A percentile compares a stretch with the other conserved stretches of the same genome.
Evolutionary conservation across 139 green algal species (phyloP).

Genomic region (Haematococcus sp.): DNA sequence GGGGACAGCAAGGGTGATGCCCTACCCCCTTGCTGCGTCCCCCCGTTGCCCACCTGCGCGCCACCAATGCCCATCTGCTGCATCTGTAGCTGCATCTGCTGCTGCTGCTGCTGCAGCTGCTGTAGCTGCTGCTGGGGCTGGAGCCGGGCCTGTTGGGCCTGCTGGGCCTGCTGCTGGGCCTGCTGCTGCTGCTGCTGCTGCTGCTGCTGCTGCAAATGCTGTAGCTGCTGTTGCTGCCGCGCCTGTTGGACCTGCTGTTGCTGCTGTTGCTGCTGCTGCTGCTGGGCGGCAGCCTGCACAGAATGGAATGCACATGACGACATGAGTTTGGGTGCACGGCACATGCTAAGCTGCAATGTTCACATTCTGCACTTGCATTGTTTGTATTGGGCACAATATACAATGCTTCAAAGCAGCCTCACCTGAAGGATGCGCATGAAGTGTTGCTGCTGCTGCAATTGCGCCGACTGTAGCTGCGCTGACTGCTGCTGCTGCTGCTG

Average conservation of each 20-base stretch:
- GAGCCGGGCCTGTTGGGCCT: background rate
- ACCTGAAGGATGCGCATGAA: no score
- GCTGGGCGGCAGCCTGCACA: no score
- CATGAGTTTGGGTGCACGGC: no score
- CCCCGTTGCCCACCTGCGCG: background rate
- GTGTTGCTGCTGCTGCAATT: no score
- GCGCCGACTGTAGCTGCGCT: no score
- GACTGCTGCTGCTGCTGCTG: no score
- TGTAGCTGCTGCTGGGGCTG: background rate
- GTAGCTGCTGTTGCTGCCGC: slow-evolving; percentile 14
- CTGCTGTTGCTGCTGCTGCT: slow-evolving; percentile 23
- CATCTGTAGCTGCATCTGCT: no score
- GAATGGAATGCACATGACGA: no score
- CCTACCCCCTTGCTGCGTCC: background rate
- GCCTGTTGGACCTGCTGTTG: slow-evolving; percentile 8
- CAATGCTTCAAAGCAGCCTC: no score
- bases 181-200: slow-evolving; percentile 16
- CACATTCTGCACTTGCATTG: no score
- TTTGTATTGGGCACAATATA: no score
- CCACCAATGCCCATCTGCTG: background rate
- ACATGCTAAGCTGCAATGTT: no score
- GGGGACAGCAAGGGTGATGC: background rate
- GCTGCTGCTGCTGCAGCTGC: background rate
- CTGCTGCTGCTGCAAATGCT: slow-evolving; percentile 12
- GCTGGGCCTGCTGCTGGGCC: background rate